Conservation (phyloP, 2,329 filamentous ascomycete species). For the Curvularia sp. region DNA sequence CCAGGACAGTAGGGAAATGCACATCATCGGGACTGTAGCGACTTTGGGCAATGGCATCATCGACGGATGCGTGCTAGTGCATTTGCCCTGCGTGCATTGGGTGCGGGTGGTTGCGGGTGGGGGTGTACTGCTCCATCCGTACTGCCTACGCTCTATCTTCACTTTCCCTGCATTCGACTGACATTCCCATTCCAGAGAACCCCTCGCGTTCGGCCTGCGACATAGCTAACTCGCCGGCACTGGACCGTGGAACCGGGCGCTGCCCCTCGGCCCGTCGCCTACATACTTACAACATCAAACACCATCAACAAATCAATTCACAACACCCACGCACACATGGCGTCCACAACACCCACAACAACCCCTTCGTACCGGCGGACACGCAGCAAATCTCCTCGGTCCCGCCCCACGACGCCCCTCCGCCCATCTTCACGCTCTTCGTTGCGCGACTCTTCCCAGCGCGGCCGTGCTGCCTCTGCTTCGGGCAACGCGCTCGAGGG, state of each 20-base stretch:
- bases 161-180: background rate
- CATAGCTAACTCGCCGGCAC: background rate
- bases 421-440: constrained; percentile 89
- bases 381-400: constrained; percentile 64
- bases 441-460: constrained; percentile 65
- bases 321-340: constrained; percentile 17
- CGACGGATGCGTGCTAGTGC: constrained; percentile 15
- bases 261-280: background rate
- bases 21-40: constrained; percentile 4
- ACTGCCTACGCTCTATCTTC: background rate
- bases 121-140: background rate
- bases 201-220: background rate
- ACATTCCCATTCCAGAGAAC: background rate
- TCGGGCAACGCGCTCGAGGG: constrained; percentile 75
- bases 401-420: constrained; percentile 88
- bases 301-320: background rate
- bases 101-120: too few relatives aligned
- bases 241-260: background rate
- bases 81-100: constrained; percentile 14
- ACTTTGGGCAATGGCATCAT: constrained; percentile 16
- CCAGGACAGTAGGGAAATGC: constrained; percentile 1
- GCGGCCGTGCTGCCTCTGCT: constrained; percentile 55
- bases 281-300: background rate
- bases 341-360: constrained; percentile 36
- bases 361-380: constrained; percentile 54